These are phyloP conservation scores for Elongisporangium undulatum DNA, from an alignment of 352 stramenopile genomes.

Conservation along the genomic window DNA sequence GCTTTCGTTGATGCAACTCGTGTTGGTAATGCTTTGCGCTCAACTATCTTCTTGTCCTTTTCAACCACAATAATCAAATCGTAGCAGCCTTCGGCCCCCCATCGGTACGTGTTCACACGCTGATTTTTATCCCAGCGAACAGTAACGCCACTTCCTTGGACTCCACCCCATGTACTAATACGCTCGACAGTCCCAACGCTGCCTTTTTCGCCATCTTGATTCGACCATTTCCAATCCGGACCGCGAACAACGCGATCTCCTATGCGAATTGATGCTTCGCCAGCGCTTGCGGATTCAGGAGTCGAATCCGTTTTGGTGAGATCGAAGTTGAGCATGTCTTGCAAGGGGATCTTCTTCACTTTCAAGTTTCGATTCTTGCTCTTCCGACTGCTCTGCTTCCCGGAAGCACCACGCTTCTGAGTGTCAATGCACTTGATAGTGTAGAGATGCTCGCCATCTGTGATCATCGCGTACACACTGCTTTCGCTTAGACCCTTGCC, in stretches of 20 bases:
- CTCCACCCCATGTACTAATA: conserved; percentile 72
- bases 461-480: conserved; percentile 73
- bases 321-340: conserved; percentile 5
- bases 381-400: conserved; percentile 28
- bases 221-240: conserved; percentile 80
- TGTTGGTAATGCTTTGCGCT: conserved; percentile 44
- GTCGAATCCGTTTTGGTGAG: conserved; percentile 5
- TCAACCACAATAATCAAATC: conserved; percentile 71
- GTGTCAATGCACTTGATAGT: conserved; percentile 66
- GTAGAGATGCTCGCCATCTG: conserved; percentile 50
- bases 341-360: conserved; percentile 17
- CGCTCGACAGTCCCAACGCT: conserved; percentile 64
- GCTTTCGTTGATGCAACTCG: neutral
- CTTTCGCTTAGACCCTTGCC: conserved; percentile 37
- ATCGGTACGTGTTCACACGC: conserved; percentile 81
- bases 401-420: conserved; percentile 23
- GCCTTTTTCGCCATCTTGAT: conserved; percentile 67
- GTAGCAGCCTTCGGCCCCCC: conserved; percentile 72
- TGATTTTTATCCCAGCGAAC: conserved; percentile 82
- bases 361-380: conserved; percentile 17
- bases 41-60: conserved; percentile 33
- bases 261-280: conserved; percentile 31
- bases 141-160: conserved; percentile 73
- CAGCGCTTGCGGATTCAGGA: neutral
- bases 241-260: conserved; percentile 67